Evolutionary conservation across 306 rosid genomes (phyloP).

Genomic region (Canavalia ensiformis): DNA sequence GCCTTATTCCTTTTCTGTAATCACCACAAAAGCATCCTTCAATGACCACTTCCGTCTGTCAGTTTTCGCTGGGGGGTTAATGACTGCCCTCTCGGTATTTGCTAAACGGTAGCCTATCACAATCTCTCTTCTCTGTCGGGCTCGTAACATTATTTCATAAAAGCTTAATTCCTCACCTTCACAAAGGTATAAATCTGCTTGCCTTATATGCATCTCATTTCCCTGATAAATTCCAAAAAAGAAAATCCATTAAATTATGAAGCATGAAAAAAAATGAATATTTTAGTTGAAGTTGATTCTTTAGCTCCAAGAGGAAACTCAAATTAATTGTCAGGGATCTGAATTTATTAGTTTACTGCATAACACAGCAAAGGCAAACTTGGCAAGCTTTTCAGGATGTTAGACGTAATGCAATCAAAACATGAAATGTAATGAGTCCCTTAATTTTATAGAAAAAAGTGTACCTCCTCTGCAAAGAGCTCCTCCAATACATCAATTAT

Average conservation of each 20-base stretch:
- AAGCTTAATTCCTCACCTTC: slow-evolving; percentile 88
- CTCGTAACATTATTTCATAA: slow-evolving; percentile 78
- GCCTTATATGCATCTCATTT: slow-evolving; percentile 89
- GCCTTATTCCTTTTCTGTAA: slow-evolving; percentile 79
- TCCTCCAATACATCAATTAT: slow-evolving; percentile 90
- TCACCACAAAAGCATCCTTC: slow-evolving; percentile 84
- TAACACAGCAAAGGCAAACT: slow-evolving; percentile 11
- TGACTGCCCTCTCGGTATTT: slow-evolving; percentile 80
- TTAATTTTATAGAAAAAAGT: slow-evolving; percentile 17
- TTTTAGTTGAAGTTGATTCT: neutral
- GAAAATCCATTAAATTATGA: slow-evolving; percentile 16
- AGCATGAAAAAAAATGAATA: slow-evolving; percentile 18
- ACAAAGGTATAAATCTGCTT: slow-evolving; percentile 74
- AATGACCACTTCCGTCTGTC: slow-evolving; percentile 74
- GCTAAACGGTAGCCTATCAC: slow-evolving; percentile 79
- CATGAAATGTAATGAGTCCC: slow-evolving; percentile 24
- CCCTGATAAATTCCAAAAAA: slow-evolving; percentile 61
- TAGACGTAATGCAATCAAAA: slow-evolving; percentile 31
- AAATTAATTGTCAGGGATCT: slow-evolving; percentile 1
- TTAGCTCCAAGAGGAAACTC: neutral
- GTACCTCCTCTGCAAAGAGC: slow-evolving; percentile 93
- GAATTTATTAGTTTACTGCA: slow-evolving; percentile 39
- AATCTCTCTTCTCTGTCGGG: slow-evolving; percentile 83
- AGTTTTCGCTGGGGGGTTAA: slow-evolving; percentile 79
- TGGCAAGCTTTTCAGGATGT: slow-evolving; percentile 3